phyloP scores from a whole-genome alignment of 257 asterid species.

The Ajuga chamaepitys region DNA sequence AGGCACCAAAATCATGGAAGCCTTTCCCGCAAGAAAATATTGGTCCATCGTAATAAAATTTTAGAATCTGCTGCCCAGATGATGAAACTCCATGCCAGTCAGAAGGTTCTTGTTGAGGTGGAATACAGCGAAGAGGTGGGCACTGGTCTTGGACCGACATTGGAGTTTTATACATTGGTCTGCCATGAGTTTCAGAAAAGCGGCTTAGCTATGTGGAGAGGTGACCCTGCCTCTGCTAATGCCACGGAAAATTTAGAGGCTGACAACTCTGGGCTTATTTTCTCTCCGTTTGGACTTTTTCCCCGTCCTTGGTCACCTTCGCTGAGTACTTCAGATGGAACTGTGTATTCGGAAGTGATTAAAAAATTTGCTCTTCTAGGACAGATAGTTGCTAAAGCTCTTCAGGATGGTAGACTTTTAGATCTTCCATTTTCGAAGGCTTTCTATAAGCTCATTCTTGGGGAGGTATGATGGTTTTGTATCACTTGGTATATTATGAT shows the following conservation, averaged over 20 bases:
- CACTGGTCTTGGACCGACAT: conserved; percentile 93
- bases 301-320: conserved; percentile 85
- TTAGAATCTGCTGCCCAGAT: conserved; percentile 72
- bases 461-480: conserved; percentile 47
- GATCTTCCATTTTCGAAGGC: conserved; percentile 88
- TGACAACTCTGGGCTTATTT: conserved; percentile 34
- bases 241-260: conserved; percentile 18
- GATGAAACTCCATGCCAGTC: conserved; percentile 63
- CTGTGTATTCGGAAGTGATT: conserved; percentile 43
- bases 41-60: conserved; percentile 67
- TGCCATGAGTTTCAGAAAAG: conserved; percentile 78
- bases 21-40: conserved; percentile 54
- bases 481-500: not conserved
- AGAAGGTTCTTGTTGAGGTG: conserved; percentile 72
- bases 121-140: conserved; percentile 94
- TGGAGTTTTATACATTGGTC: conserved; percentile 85
- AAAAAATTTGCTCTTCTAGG: conserved; percentile 73
- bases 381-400: conserved; percentile 77
- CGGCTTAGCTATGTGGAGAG: conserved; percentile 92
- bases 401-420: conserved; percentile 85
- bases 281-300: conserved; percentile 69
- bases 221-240: conserved; percentile 33
- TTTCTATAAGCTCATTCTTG: conserved; percentile 78
- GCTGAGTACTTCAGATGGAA: conserved; percentile 23
- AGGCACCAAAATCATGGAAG: conserved; percentile 44